Evolutionary conservation across 495 filamentous ascomycete genomes (phyloP).

Genomic region (Cercophora newfieldiana): DNA sequence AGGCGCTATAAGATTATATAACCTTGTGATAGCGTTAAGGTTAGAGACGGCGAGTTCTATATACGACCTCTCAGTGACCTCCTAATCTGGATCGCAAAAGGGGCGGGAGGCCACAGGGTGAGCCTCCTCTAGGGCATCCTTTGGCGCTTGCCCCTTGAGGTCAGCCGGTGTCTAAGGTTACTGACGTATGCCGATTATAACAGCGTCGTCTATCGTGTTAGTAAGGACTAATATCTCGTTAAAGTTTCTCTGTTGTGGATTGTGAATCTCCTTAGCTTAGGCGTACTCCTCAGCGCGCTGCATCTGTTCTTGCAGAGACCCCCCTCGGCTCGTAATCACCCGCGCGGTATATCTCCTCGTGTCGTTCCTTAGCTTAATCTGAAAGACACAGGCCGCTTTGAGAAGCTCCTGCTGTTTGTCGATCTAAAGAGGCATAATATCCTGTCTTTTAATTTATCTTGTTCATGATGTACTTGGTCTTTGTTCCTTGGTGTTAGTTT

Average conservation of each 20-base stretch:
- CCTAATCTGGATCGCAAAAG: conserved; percentile 67
- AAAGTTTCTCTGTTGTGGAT: conserved; percentile 48
- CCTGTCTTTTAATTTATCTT: conserved; percentile 97
- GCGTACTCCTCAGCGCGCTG: conserved; percentile 71
- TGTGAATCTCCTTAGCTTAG: conserved; percentile 62
- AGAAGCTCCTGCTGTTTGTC: conserved; percentile 95
- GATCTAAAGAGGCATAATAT: conserved; percentile 83
- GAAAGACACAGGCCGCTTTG: conserved; percentile 66
- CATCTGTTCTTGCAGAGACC: conserved; percentile 75
- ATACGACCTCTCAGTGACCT: conserved; percentile 72
- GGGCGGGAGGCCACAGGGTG: conserved; percentile 38
- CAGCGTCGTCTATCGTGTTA: conserved; percentile 47
- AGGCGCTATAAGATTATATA: conserved; percentile 94
- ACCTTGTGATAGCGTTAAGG: conserved; percentile 77
- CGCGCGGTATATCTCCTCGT: conserved; percentile 86
- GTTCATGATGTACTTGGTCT: conserved; percentile 96
- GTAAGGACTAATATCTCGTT: conserved; percentile 50
- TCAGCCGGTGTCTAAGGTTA: conserved; percentile 16
- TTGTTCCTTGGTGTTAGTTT: background rate
- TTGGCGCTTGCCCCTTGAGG: conserved; percentile 10
- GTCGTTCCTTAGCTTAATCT: conserved; percentile 70
- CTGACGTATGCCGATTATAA: conserved; percentile 49
- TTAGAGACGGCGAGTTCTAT: conserved; percentile 74
- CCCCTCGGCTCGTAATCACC: conserved; percentile 77
- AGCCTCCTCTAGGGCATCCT: background rate